Evolutionary conservation across 1,284 basidiomycete species (phyloP).

Genomic region (Inonotus obliquus): DNA sequence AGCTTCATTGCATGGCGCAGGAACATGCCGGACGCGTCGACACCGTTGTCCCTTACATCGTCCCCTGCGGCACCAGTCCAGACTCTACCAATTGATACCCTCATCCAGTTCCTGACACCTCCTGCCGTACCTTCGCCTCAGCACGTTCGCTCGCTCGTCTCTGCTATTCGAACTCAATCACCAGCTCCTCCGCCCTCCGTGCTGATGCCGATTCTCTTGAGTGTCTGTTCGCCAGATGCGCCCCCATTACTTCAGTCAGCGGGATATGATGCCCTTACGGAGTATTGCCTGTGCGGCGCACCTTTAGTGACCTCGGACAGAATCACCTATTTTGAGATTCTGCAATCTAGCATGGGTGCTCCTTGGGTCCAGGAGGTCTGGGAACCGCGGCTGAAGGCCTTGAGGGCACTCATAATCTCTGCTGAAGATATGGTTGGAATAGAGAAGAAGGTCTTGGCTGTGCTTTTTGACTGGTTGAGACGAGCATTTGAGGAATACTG

Average conservation of each 20-base stretch:
- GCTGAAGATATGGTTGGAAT: slow-evolving; percentile 60
- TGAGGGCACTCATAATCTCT: slow-evolving; percentile 52
- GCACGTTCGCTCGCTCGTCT: slow-evolving; percentile 39
- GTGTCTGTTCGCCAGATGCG: slow-evolving; percentile 48
- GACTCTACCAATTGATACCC: slow-evolving; percentile 38
- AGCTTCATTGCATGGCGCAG: slow-evolving; percentile 18
- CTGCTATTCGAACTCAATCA: slow-evolving; percentile 38
- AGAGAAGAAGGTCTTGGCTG: slow-evolving; percentile 48
- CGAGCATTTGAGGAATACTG: slow-evolving; percentile 55
- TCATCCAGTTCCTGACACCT: slow-evolving; percentile 48
- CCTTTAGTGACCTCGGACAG: slow-evolving; percentile 49
- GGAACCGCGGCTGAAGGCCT: slow-evolving; percentile 62
- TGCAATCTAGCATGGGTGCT: slow-evolving; percentile 36
- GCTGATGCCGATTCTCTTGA: slow-evolving; percentile 52
- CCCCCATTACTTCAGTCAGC: slow-evolving; percentile 55
- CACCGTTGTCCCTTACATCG: slow-evolving; percentile 9
- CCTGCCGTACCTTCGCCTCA: slow-evolving; percentile 53
- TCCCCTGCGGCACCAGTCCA: slow-evolving; percentile 19
- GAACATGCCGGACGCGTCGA: slow-evolving; percentile 13
- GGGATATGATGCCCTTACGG: slow-evolving; percentile 65
- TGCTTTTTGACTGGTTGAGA: slow-evolving; percentile 59
- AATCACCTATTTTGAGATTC: slow-evolving; percentile 56
- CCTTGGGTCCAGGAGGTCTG: slow-evolving; percentile 62
- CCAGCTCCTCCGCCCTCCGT: slow-evolving; percentile 43
- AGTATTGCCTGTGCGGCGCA: slow-evolving; percentile 55